Evolutionary conservation across 2,329 filamentous ascomycete species (phyloP).

Genomic region (Claviceps capensis): DNA sequence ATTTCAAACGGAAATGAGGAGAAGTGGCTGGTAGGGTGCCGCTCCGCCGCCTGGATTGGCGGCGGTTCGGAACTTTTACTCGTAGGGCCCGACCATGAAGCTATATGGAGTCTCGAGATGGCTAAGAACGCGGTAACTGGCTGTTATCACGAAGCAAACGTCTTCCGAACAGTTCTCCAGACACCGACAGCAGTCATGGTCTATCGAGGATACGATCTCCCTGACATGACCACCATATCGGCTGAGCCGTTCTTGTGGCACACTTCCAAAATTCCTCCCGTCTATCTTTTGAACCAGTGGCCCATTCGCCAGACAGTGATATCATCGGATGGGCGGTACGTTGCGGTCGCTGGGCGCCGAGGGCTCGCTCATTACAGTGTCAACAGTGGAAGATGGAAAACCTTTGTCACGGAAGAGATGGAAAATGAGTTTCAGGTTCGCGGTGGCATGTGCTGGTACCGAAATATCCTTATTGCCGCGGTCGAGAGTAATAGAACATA

Average conservation of each 20-base stretch:
- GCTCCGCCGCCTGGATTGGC: constrained; percentile 72
- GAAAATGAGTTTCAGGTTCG: constrained; percentile 88
- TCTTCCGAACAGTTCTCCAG: constrained; percentile 78
- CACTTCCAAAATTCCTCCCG: constrained; percentile 69
- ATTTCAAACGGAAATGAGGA: constrained; percentile 59
- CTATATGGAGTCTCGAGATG: constrained; percentile 81
- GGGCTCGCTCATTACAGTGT: constrained; percentile 94
- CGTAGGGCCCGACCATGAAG: constrained; percentile 54
- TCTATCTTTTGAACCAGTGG: constrained; percentile 85
- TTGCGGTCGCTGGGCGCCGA: constrained; percentile 86
- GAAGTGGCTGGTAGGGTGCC: constrained; percentile 69
- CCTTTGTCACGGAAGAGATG: constrained; percentile 64
- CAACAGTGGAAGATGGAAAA: constrained; percentile 89
- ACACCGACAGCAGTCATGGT: constrained; percentile 81
- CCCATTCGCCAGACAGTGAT: constrained; percentile 78
- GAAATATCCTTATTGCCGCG: constrained; percentile 84
- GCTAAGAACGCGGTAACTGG: constrained; percentile 86
- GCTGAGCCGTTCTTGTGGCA: constrained; percentile 94
- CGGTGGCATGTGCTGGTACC: constrained; percentile 98
- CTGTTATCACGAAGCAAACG: constrained; percentile 82
- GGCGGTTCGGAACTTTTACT: constrained; percentile 78
- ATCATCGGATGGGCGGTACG: constrained; percentile 83
- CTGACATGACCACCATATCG: constrained; percentile 81
- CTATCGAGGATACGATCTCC: constrained; percentile 84
- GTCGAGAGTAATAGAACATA: constrained; percentile 76